A percentile compares a stretch with the other conserved stretches of the same genome.
phyloP scores from a whole-genome alignment of 2,329 filamentous ascomycete species.

The Neocatenulostroma microsporum region DNA sequence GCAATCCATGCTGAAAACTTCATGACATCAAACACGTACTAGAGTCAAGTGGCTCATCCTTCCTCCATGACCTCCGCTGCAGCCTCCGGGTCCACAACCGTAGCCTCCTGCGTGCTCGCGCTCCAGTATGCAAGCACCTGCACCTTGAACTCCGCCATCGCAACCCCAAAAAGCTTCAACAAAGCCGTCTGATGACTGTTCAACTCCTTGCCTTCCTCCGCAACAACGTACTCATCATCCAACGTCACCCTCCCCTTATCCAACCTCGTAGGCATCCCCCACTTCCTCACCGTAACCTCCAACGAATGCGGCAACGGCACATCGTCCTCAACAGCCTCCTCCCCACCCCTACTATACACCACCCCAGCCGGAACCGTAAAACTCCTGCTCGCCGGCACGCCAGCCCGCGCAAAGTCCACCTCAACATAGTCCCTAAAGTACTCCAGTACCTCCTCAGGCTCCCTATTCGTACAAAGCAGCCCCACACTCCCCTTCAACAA shows the following conservation, averaged over 20 bases:
- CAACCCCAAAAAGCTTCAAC: constrained; percentile 87
- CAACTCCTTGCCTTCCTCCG: constrained; percentile 73
- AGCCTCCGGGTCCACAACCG: constrained; percentile 20
- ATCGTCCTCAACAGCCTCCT: constrained; percentile 72
- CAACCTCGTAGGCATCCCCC: constrained; percentile 83
- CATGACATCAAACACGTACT: no score
- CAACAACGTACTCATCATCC: constrained; percentile 65
- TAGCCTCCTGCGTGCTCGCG: constrained; percentile 27
- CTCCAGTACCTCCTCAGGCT: constrained; percentile 55
- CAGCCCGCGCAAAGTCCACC: constrained; percentile 86
- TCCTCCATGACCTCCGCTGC: constrained; percentile 24
- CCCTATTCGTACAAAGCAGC: constrained; percentile 79
- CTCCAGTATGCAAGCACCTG: constrained; percentile 57
- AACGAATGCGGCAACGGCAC: constrained; percentile 78
- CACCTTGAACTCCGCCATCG: constrained; percentile 83
- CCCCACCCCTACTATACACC: constrained; percentile 69
- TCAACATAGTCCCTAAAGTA: constrained; percentile 68
- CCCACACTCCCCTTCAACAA: constrained; percentile 78
- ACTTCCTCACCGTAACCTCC: constrained; percentile 80
- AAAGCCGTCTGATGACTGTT: constrained; percentile 89
- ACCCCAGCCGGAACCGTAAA: constrained; percentile 79
- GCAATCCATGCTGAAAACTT: no score
- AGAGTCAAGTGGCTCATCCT: constrained; percentile 15
- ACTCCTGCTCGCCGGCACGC: constrained; percentile 62
- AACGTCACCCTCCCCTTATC: constrained; percentile 81